Conservation (phyloP, 768 basidiomycete genomes). For the Tephrocybe sp. region DNA sequence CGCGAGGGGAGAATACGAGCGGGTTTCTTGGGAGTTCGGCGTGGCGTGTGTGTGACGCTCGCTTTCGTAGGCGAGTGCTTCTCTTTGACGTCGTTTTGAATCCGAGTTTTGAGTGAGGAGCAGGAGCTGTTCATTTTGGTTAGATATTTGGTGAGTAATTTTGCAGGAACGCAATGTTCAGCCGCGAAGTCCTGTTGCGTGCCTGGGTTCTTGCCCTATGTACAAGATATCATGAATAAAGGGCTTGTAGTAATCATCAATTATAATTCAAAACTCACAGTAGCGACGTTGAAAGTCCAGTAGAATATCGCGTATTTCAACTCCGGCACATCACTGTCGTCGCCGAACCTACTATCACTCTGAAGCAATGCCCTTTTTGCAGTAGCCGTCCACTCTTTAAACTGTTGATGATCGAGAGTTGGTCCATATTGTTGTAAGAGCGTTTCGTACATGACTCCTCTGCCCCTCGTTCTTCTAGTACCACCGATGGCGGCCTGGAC, state of each 20-base stretch:
- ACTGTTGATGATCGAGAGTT: conserved; percentile 11
- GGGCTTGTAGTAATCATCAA: not conserved
- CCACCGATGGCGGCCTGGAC: conserved; percentile 26
- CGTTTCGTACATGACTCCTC: conserved; percentile 10
- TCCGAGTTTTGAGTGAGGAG: conserved; percentile 19
- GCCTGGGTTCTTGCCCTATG: conserved; percentile 12
- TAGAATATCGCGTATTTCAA: conserved; percentile 42
- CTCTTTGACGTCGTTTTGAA: conserved; percentile 18
- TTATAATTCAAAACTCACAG: conserved; percentile 36
- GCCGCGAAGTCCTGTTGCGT: conserved; percentile 21
- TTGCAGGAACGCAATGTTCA: conserved; percentile 21
- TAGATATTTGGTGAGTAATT: conserved; percentile 22
- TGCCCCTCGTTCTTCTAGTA: conserved; percentile 12
- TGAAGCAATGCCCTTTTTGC: conserved; percentile 32
- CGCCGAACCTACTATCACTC: conserved; percentile 20
- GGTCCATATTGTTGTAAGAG: conserved; percentile 10
- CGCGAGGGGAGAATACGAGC: conserved; percentile 33
- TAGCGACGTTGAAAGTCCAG: conserved; percentile 43
- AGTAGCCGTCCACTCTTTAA: conserved; percentile 32
- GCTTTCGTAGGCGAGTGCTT: conserved; percentile 18
- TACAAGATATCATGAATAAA: not conserved
- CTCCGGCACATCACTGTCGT: conserved; percentile 18
- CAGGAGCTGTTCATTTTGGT: conserved; percentile 24
- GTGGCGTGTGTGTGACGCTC: conserved; percentile 20
- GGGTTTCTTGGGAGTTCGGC: conserved; percentile 22